Conservation (phyloP, 2,329 filamentous ascomycete species). For the Aspergillus hiratsukae region DNA sequence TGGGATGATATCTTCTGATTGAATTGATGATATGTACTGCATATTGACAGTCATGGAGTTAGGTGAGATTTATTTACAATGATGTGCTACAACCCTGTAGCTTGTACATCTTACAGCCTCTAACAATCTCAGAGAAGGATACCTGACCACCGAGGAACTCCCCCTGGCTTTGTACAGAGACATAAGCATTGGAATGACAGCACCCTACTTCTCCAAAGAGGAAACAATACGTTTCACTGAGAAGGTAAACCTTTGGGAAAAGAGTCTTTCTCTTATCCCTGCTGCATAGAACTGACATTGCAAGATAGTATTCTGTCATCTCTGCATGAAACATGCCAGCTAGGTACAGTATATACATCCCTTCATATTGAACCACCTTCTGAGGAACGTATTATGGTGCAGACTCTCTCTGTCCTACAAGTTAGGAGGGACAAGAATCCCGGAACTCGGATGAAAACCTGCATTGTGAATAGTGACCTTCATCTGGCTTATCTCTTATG, state of each 20-base stretch:
- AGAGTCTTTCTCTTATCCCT: background rate
- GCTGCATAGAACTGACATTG: background rate
- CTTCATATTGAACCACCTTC: slow-evolving; percentile 8
- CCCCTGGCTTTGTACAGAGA: too few species aligned
- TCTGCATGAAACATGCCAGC: background rate
- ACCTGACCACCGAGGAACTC: too few species aligned
- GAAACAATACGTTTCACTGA: background rate
- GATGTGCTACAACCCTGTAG: too few species aligned
- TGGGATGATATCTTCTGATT: too few species aligned
- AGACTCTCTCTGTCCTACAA: slow-evolving; percentile 23
- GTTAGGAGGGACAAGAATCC: slow-evolving; percentile 34
- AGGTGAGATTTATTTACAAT: too few species aligned
- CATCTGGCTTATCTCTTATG: slow-evolving; percentile 5
- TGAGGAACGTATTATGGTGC: slow-evolving; percentile 18
- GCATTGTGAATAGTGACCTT: slow-evolving; percentile 39
- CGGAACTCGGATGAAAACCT: slow-evolving; percentile 42
- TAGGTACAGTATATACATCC: slow-evolving; percentile 13
- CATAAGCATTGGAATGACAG: background rate
- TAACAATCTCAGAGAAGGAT: too few species aligned
- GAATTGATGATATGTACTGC: too few species aligned
- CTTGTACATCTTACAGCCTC: too few species aligned
- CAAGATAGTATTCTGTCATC: background rate
- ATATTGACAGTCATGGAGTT: too few species aligned
- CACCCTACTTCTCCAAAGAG: background rate
- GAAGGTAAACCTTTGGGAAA: background rate